Base-by-base conservation (phyloP, 139 green algal species). In the Marvania coccoides region DNA sequence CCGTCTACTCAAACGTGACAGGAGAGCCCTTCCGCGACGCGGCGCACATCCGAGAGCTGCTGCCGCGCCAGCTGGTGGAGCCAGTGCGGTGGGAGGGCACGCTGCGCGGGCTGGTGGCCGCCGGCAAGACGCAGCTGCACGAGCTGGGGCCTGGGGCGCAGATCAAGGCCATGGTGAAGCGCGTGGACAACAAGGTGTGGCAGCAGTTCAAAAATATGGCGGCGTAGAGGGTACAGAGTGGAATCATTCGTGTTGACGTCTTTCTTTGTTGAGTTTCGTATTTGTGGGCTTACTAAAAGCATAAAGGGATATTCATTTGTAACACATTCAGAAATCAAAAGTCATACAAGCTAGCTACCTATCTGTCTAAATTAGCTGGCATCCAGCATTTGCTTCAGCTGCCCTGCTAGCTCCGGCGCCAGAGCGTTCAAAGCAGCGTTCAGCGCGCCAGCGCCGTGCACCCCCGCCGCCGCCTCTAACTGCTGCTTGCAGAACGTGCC, bases 151-250 rank as follows among this genome's bases (percentile, higher is more conserved):
- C 92, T 0, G 88, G 88, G 13, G 68, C 81, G 47, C 92, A 98
- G 79, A 90, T 98, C 80, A 97, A 96, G 79, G 85, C 89, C 35
- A 98, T 98, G 92, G 73, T 91, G 46, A 87, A 91, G 74, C 78
- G 92, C 28, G 78, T 97, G 5, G 80, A 91, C 74, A 65, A 61
- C 15, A 34, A 39, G 23, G 74, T 69, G 6, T 91, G 86, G 81
- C 83, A 83, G 37, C 67, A 35, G 12, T 85, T 91, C 69, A 88
- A 81, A 35, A 89, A 90, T 63, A 56, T 91, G 62, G 47, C 63
- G 4, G 74, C 76, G 1, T 85, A 51, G 42, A 51, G 19, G 42
- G 42, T 51, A n/a, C n/a, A n/a, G n/a, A n/a, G n/a, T n/a, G n/a
- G n/a, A n/a, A n/a, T n/a, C n/a, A n/a, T n/a, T n/a, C n/a, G n/a